These are phyloP conservation scores for Yamadazyma akitaensis DNA, from an alignment of 805 yeast species.

Conservation along the genomic window DNA sequence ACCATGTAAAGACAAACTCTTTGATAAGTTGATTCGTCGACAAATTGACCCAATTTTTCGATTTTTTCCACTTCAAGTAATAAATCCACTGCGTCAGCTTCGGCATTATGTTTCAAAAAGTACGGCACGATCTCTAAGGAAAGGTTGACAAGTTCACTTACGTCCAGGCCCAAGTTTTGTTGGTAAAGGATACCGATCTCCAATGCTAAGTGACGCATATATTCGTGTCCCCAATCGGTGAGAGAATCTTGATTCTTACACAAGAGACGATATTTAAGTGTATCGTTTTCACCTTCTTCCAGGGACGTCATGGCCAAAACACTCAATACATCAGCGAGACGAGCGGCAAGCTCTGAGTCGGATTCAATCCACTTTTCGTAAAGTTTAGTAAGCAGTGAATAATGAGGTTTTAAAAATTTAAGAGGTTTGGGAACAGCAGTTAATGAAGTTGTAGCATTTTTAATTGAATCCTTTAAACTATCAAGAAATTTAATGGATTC, in stretches of 20 bases:
- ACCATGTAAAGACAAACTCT: constrained; percentile 94
- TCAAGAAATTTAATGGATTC: constrained; percentile 62
- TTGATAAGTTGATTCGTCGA: constrained; percentile 77
- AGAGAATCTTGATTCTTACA: constrained; percentile 49
- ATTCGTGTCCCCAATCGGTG: constrained; percentile 97
- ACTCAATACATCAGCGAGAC: constrained; percentile 84
- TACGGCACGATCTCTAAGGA: constrained; percentile 80
- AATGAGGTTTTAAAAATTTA: constrained; percentile 89
- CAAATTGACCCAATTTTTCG: constrained; percentile 76
- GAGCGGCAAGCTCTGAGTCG: constrained; percentile 22
- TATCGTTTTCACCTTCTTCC: constrained; percentile 73
- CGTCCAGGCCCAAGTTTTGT: constrained; percentile 39
- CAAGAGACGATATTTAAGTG: constrained; percentile 71
- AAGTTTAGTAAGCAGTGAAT: constrained; percentile 59
- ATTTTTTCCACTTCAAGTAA: constrained; percentile 85
- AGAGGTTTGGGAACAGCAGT: constrained; percentile 99
- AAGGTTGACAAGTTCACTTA: constrained; percentile 52
- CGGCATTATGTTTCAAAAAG: constrained; percentile 92
- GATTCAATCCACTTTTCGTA: constrained; percentile 63
- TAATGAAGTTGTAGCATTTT: constrained; percentile 96
- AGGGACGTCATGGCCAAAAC: constrained; percentile 94
- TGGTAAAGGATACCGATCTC: constrained; percentile 90
- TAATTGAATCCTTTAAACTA: constrained; percentile 70
- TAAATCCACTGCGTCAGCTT: constrained; percentile 96
- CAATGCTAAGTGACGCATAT: constrained; percentile 89